Evolutionary conservation across 1,284 basidiomycete genomes (phyloP).

Genomic region (Coniophora puteana): DNA sequence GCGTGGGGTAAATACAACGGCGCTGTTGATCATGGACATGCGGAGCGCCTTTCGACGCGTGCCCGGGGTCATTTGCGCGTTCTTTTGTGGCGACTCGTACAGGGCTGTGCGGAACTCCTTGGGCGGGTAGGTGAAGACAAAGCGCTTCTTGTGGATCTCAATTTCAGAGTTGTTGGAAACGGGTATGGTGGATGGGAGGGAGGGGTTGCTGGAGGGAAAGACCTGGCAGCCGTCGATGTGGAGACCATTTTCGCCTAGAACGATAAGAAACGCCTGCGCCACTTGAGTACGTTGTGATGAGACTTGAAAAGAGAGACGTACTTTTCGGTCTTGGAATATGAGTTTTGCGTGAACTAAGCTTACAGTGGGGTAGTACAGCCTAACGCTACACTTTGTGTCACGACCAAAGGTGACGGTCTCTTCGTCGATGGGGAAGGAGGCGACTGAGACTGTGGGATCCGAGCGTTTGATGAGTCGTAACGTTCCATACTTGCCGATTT

Average conservation of each 20-base stretch:
- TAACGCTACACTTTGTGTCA: slow-evolving; percentile 55
- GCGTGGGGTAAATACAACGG: slow-evolving; percentile 65
- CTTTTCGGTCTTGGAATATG: slow-evolving; percentile 62
- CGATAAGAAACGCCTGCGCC: slow-evolving; percentile 60
- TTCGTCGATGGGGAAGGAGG: slow-evolving; percentile 69
- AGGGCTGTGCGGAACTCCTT: slow-evolving; percentile 61
- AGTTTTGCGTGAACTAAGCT: slow-evolving; percentile 62
- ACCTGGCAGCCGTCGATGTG: slow-evolving; percentile 60
- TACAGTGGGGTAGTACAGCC: slow-evolving; percentile 64
- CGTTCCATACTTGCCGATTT: slow-evolving; percentile 57
- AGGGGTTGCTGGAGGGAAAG: slow-evolving; percentile 36
- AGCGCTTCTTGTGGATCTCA: slow-evolving; percentile 63
- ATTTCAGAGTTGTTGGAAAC: slow-evolving; percentile 61
- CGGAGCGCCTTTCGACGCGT: slow-evolving; percentile 44
- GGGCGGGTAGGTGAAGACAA: slow-evolving; percentile 68
- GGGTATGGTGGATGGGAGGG: slow-evolving; percentile 49
- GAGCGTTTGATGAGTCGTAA: slow-evolving; percentile 54
- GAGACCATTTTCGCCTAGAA: slow-evolving; percentile 54
- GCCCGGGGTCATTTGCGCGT: slow-evolving; percentile 23
- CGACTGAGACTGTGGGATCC: slow-evolving; percentile 41
- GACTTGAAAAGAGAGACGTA: slow-evolving; percentile 21
- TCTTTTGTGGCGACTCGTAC: slow-evolving; percentile 12
- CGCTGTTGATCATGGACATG: slow-evolving; percentile 70
- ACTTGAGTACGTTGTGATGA: neutral
- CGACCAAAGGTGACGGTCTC: slow-evolving; percentile 64